Evolutionary conservation across 352 stramenopile genomes (phyloP).

Genomic region (Phytopythium litorale): DNA sequence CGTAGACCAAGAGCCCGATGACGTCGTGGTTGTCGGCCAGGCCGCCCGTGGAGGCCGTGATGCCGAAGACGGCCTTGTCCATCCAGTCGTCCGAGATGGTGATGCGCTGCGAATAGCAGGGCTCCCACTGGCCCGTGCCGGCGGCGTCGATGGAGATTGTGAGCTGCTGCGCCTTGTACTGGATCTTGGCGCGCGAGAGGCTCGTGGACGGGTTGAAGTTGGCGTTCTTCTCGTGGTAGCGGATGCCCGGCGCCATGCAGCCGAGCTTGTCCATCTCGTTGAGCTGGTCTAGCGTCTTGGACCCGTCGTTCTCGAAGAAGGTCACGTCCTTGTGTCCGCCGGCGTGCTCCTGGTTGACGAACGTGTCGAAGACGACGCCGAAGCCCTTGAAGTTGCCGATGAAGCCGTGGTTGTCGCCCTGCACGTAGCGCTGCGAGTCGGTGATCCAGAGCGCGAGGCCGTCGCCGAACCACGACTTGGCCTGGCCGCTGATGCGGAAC

Average conservation of each 20-base stretch:
- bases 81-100: slow-evolving; percentile 51
- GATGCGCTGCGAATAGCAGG: slow-evolving; percentile 56
- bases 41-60: slow-evolving; percentile 79
- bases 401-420: slow-evolving; percentile 82
- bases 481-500: slow-evolving; percentile 83
- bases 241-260: slow-evolving; percentile 73
- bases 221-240: slow-evolving; percentile 80
- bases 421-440: slow-evolving; percentile 36
- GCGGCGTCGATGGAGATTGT: slow-evolving; percentile 69
- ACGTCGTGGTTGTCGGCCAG: slow-evolving; percentile 85
- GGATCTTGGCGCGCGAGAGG: slow-evolving; percentile 77
- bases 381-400: slow-evolving; percentile 67
- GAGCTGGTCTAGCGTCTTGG: slow-evolving; percentile 72
- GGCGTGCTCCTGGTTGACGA: slow-evolving; percentile 74
- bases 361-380: slow-evolving; percentile 83
- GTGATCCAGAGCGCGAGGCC: slow-evolving; percentile 82
- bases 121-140: slow-evolving; percentile 67
- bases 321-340: slow-evolving; percentile 84
- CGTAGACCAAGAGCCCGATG: slow-evolving; percentile 66
- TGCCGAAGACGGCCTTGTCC: slow-evolving; percentile 58
- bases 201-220: slow-evolving; percentile 74
- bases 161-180: slow-evolving; percentile 71
- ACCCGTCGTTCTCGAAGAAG: slow-evolving; percentile 77
- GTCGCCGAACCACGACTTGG: slow-evolving; percentile 70
- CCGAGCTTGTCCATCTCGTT: slow-evolving; percentile 64